Conservation (phyloP, 257 asterid species). For the Paraleonurus japonicus region DNA sequence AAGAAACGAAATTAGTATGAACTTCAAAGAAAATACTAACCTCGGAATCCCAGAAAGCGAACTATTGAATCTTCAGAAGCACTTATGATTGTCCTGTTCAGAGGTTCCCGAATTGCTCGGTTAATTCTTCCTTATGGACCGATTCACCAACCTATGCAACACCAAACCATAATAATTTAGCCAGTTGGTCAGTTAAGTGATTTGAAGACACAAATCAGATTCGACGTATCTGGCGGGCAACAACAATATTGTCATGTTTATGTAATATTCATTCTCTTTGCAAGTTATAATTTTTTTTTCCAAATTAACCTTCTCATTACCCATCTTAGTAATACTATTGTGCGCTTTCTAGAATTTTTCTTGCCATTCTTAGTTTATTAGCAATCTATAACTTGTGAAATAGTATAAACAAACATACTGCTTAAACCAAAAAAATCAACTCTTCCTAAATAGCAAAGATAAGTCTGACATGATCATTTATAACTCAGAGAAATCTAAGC, state of each 20-base stretch:
- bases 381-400: background rate
- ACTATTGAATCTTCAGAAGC: constrained; percentile 79
- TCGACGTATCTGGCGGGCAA: background rate
- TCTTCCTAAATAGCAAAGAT: background rate
- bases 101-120: constrained; percentile 97
- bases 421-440: background rate
- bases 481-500: background rate
- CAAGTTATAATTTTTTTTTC: background rate
- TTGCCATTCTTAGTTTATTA: too few relatives aligned
- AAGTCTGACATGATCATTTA: background rate
- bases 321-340: background rate
- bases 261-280: background rate
- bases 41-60: constrained; percentile 95
- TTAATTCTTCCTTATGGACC: constrained; percentile 90
- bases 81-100: constrained; percentile 78
- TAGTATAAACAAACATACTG: background rate
- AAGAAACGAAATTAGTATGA: background rate
- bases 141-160: constrained; percentile 72
- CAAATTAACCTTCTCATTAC: background rate
- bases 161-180: constrained; percentile 12
- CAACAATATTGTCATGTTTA: background rate
- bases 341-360: background rate
- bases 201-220: constrained; percentile 6
- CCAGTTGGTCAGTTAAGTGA: constrained; percentile 9
- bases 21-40: constrained; percentile 35